Evolutionary conservation across 148 eudicot genomes (phyloP), one percentile per base, ranked within the genome.

Genomic region (Fagopyrum tataricum): DNA sequence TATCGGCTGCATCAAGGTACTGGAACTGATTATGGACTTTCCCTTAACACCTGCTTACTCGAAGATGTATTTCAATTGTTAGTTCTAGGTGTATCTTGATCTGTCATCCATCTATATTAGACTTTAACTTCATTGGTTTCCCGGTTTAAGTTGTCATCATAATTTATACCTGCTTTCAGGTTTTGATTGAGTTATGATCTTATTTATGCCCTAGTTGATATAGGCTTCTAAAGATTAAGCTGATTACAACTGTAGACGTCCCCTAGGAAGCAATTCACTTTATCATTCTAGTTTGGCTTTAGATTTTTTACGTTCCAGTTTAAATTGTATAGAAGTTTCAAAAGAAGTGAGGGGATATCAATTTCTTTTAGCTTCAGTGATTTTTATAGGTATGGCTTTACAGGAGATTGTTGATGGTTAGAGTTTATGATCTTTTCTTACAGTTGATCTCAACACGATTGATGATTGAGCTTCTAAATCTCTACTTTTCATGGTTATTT

Each of bases 1-100:
- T 89, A 56, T 87, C 98, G 83, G 85, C 90, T 77, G 91, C 97
- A 64, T 75, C 82, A 62, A 91, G 97, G 98, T 94, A 86, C 69
- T 64, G 69, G 41, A 64, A 14, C 42, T 64, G 69, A 64, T 64
- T 43, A 64, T 64, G 43, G 26, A 64, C 8, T 37, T 31, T 37
- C 18, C 0, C 69, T 64, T 64, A 37, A 43, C 69, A 26, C 31
- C 31, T 26, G 2, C 31, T 26, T 7, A 59, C 14, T 5, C 37
- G 4, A 59, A 7, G 13, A 56, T 3, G 12, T 59, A 1, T 23
- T 23, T 59, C 15, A 59, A 21, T 23, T 10, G 9, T 9, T 59
- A 23, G 4, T 59, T 51, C 13, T 59, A 59, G 66, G 31, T 59
- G 66, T 59, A 59, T 59, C 14, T 59, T 59, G 39, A 21, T 59